phyloP scores from a whole-genome alignment of 345 rosid species.

The Arabidopsis suecica region DNA sequence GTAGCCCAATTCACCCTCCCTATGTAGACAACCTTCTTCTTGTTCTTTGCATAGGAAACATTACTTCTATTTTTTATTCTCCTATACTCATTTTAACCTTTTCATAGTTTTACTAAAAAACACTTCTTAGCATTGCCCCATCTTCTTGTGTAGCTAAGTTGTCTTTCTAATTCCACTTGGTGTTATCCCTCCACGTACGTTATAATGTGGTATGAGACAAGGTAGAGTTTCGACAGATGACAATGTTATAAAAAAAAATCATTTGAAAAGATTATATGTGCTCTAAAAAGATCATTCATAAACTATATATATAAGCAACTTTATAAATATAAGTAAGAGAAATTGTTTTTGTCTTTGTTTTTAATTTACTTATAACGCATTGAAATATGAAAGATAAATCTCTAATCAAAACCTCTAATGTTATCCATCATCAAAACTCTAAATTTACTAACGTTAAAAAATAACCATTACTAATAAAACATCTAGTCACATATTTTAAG shows the following conservation, averaged over 20 bases:
- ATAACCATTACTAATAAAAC: not conserved
- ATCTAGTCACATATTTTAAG: not conserved
- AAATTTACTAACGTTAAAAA: not conserved
- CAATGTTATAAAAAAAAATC: not conserved
- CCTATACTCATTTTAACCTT: constrained; percentile 43
- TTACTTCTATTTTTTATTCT: constrained; percentile 46
- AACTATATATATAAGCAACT: not conserved
- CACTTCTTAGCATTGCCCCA: constrained; percentile 29
- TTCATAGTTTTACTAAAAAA: constrained; percentile 7
- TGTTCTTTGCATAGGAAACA: constrained; percentile 69
- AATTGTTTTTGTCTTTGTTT: not conserved
- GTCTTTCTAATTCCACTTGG: constrained; percentile 27
- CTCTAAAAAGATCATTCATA: not conserved
- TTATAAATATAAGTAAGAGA: not conserved
- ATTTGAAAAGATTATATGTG: not conserved
- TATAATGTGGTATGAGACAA: not conserved
- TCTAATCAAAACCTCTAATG: not conserved
- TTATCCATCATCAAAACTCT: not conserved
- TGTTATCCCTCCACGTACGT: constrained; percentile 15
- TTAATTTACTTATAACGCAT: not conserved
- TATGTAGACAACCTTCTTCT: constrained; percentile 53
- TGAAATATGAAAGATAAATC: not conserved
- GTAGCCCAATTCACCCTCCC: constrained; percentile 59
- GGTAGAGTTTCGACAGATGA: not conserved
- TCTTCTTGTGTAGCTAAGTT: constrained; percentile 41